phyloP scores from a whole-genome alignment of 116 monocot species.

The Posidonia oceanica region DNA sequence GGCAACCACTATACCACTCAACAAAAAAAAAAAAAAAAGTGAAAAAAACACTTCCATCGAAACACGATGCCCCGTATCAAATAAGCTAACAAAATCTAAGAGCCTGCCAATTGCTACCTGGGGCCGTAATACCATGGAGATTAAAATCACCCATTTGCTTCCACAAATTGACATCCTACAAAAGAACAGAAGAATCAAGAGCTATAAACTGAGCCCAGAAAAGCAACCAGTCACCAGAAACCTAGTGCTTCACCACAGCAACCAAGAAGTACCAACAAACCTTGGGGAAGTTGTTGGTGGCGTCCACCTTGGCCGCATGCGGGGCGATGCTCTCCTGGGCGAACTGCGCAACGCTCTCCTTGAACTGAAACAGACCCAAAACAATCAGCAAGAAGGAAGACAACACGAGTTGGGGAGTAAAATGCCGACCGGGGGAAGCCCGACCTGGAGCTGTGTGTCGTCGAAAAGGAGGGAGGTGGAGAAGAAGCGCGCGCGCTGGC shows the following conservation, averaged over 20 bases:
- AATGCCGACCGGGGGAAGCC: neutral
- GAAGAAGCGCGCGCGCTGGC: conserved; percentile 13
- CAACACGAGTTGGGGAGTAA: neutral
- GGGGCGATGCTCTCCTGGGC: conserved; percentile 87
- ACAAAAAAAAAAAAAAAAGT: no score
- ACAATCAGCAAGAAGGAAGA: neutral
- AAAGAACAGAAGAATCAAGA: conserved; percentile 1
- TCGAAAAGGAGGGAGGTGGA: conserved; percentile 86
- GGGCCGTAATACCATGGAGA: conserved; percentile 94
- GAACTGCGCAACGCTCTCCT: conserved; percentile 79
- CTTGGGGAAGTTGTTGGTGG: conserved; percentile 75
- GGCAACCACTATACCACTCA: no score
- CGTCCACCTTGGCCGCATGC: conserved; percentile 72
- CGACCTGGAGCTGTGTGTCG: conserved; percentile 78
- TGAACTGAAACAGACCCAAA: conserved; percentile 44
- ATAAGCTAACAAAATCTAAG: no score
- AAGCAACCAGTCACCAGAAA: neutral
- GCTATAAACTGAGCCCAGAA: neutral
- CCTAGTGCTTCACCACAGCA: neutral
- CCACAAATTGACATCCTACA: conserved; percentile 81
- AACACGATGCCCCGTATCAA: no score
- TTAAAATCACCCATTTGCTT: conserved; percentile 95
- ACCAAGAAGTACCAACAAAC: conserved; percentile 13
- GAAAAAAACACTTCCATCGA: no score
- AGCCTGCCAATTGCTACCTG: conserved; percentile 34